phyloP scores from a whole-genome alignment of 1,139 yeast genomes.

The Debaryomycetaceae sp. region DNA sequence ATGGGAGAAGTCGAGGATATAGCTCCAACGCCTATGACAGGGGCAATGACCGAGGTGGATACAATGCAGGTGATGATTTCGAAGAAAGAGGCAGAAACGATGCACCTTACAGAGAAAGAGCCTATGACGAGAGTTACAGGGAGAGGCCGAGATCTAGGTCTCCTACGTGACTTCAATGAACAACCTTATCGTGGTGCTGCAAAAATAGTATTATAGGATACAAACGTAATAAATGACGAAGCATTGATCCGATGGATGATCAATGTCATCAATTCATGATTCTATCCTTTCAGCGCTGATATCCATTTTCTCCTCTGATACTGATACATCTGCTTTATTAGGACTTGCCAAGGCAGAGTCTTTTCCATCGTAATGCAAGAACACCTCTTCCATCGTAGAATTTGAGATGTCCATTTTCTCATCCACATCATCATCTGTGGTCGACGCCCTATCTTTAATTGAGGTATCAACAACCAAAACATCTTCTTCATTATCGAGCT shows the following conservation, averaged over 20 bases:
- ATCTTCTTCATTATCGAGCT: not conserved
- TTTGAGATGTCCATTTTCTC: constrained; percentile 12
- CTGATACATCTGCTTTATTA: not conserved
- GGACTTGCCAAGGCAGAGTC: not conserved
- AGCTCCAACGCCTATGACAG: constrained; percentile 11
- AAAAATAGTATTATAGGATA: not conserved
- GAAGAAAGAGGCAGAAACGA: constrained; percentile 9
- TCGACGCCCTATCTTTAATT: not conserved
- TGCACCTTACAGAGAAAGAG: constrained; percentile 11
- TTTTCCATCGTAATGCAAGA: not conserved
- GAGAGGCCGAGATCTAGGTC: constrained; percentile 15
- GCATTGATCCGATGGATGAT: not conserved
- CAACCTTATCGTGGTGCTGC: not conserved
- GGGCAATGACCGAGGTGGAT: constrained; percentile 15
- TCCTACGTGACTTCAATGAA: constrained; percentile 6
- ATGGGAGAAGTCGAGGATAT: constrained; percentile 4
- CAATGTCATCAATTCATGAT: not conserved
- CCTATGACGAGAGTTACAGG: constrained; percentile 6
- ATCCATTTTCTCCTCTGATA: constrained; percentile 9
- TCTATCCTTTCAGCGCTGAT: constrained; percentile 6
- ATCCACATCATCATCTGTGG: constrained; percentile 2
- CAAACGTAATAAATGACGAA: not conserved
- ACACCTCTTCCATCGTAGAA: constrained; percentile 7
- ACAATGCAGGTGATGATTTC: not conserved
- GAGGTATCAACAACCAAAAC: not conserved